Conservation (phyloP, 139 green algal species). For the Haematococcus lacustris region DNA sequence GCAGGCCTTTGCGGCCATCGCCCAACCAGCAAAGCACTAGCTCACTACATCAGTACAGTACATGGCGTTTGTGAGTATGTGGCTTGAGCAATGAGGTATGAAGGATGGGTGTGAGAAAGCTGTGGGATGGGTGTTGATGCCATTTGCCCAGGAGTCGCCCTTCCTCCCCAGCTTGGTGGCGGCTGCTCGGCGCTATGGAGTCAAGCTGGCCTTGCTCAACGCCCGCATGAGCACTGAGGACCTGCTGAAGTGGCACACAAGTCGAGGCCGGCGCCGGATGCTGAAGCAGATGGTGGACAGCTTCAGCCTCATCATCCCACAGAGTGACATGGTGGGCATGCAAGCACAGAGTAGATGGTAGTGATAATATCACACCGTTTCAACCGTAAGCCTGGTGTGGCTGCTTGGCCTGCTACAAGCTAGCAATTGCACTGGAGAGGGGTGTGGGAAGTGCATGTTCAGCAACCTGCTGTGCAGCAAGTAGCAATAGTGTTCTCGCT, state of each 20-base stretch:
- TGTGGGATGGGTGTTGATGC: background rate
- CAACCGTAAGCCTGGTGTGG: too few species aligned
- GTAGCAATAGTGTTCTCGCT: too few species aligned
- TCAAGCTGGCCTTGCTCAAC: slow-evolving; percentile 50
- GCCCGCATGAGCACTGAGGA: slow-evolving; percentile 27
- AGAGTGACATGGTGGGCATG: slow-evolving; percentile 38
- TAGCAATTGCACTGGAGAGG: too few species aligned
- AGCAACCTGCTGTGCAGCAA: too few species aligned
- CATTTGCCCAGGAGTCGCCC: slow-evolving; percentile 31
- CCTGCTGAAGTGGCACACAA: slow-evolving; percentile 37
- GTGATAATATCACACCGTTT: too few species aligned
- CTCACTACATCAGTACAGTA: too few species aligned
- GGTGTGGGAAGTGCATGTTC: background rate
- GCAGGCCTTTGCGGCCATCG: background rate
- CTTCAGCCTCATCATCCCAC: slow-evolving; percentile 51
- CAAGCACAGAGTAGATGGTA: too few species aligned
- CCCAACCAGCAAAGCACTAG: background rate
- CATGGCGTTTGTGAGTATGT: too few species aligned
- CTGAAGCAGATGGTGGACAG: slow-evolving; percentile 29
- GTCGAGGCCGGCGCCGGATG: slow-evolving; percentile 7
- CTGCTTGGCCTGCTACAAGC: too few species aligned
- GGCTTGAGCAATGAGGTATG: too few species aligned
- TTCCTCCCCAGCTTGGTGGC: slow-evolving; percentile 37
- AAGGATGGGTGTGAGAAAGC: too few species aligned
- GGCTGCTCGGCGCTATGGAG: slow-evolving; percentile 13